Base-by-base conservation (phyloP, 257 asterid genomes). In the Solanum clarkiae region DNA sequence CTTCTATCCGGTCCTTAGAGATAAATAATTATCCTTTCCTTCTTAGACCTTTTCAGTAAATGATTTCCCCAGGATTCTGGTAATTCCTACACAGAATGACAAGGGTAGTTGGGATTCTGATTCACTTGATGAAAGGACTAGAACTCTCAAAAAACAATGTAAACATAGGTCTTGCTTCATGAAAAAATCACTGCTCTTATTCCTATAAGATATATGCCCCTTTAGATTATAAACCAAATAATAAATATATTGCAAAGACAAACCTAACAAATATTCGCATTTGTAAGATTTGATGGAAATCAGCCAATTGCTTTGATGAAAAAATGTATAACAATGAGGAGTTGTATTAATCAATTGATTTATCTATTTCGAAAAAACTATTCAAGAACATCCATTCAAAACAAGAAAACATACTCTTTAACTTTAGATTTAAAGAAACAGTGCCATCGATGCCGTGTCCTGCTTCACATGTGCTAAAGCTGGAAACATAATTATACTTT, bases 1-100 rank as follows among this genome's bases (percentile, higher is more conserved):
- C 51, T 72, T 71, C 68, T 66, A n/a, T 45, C 59, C 36, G 40
- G 84, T 84, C 84, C 90, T 63, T 54, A 56, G 55, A 88, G 87
- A 66, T 40, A 36, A 20, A 72, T 57, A 26, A 81, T 4, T 69
- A 53, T 22, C 55, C 82, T 65, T 22, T 36, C 57, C 15, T 16
- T 12, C 54, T 22, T 36, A 49, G 40, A 49, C 80, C 17, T 68
- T 9, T n/a, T 54, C 42, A 8, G 40, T 80, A 51, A 4, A n/a
- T 65, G 29, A 26, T 63, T 53, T 32, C 80, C 83, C 84, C 84
- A 79, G 32, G 42, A 18, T 14, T 32, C 49, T 47, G 87, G 82
- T 72, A 86, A 63, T 15, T 60, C 90, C n/a, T 88, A 85, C 83
- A 80, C 42, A 44, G 56, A 72, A 44, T 1, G 20, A 11, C 2